Conservation (phyloP, 805 yeast species). For the Saccharomycopsis sp. region DNA sequence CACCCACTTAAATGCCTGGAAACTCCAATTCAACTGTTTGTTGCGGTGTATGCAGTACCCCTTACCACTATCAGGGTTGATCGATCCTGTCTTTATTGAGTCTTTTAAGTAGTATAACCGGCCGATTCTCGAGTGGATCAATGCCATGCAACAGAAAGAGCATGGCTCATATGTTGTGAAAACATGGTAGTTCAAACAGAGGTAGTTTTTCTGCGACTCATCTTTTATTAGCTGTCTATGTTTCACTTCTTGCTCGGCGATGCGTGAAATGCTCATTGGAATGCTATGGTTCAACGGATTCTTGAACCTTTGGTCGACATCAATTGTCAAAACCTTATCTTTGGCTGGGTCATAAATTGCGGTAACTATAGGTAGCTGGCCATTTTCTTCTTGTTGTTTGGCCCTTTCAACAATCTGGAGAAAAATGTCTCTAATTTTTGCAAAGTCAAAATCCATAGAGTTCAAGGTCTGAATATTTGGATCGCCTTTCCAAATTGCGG, state of each 20-base stretch:
- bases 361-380: conserved; percentile 45
- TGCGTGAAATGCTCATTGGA: conserved; percentile 59
- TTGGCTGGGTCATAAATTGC: conserved; percentile 55
- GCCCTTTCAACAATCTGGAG: conserved; percentile 26
- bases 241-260: conserved; percentile 49
- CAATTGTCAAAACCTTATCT: conserved; percentile 34
- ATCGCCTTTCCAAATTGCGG: conserved; percentile 89
- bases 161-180: conserved; percentile 96
- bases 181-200: conserved; percentile 71
- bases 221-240: conserved; percentile 9
- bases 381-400: conserved; percentile 18
- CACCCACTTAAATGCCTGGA: conserved; percentile 70
- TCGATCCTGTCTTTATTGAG: conserved; percentile 46
- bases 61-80: conserved; percentile 50
- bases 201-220: conserved; percentile 34
- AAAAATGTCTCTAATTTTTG: conserved; percentile 32
- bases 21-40: conserved; percentile 77
- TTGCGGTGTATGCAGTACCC: conserved; percentile 71
- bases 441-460: conserved; percentile 44
- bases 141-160: conserved; percentile 93
- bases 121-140: conserved; percentile 80
- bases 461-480: conserved; percentile 67
- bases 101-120: conserved; percentile 55
- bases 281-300: conserved; percentile 68
- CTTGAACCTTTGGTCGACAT: conserved; percentile 34